These are phyloP conservation scores for Apiospora saccharicola DNA, from an alignment of 2,329 filamentous ascomycete genomes.

Conservation along the genomic window DNA sequence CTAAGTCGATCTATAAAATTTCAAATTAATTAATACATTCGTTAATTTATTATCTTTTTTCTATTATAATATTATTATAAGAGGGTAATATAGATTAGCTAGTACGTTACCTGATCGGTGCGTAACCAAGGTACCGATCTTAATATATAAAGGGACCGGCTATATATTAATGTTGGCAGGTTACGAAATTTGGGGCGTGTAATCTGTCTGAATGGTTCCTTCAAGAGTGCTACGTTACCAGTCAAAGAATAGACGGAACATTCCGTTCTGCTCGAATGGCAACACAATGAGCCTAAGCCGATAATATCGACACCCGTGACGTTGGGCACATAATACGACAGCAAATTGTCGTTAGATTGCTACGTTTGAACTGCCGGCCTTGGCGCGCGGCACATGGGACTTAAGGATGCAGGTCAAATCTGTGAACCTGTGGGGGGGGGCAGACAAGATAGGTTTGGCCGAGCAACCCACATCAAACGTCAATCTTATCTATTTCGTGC, in stretches of 20 bases:
- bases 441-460: background rate
- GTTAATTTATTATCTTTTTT: no score
- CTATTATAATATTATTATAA: no score
- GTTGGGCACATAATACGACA: background rate
- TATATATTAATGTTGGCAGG: background rate
- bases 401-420: background rate
- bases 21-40: no score
- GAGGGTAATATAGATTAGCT: no score
- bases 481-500: constrained; percentile 4
- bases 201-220: no score
- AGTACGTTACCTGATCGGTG: no score
- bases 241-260: background rate
- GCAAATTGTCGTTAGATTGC: background rate
- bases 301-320: background rate
- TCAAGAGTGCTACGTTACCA: background rate
- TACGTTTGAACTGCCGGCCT: background rate
- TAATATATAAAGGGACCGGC: background rate
- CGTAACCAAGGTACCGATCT: no score
- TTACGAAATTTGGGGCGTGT: background rate
- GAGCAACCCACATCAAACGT: background rate
- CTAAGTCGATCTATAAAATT: no score
- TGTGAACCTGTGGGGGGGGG: background rate
- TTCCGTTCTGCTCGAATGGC: background rate
- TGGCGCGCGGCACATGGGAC: constrained; percentile 1
- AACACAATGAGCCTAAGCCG: background rate